Percentiles rank a stretch among this genome's conserved stretches.
These are phyloP conservation scores for Avena atlantica DNA, from an alignment of 176 grass and related monocot species.

Conservation along the genomic window DNA sequence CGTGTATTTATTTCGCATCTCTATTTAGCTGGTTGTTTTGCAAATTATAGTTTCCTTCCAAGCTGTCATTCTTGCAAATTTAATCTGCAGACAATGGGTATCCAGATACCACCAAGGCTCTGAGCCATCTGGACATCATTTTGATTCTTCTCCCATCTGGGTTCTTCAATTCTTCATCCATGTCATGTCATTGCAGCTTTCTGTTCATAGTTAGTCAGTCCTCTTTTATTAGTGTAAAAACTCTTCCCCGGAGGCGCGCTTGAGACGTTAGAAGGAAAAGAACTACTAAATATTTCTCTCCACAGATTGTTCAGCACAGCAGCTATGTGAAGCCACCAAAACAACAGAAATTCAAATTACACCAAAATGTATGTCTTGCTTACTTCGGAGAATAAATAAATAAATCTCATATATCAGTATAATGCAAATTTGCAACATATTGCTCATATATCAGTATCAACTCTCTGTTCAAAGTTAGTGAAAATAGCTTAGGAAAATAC, in stretches of 20 bases:
- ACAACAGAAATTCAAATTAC: not conserved
- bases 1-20: not conserved
- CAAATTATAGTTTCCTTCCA: not conserved
- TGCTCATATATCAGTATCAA: not conserved
- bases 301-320: not conserved
- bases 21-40: not conserved
- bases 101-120: not conserved
- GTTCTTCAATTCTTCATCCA: constrained; percentile 1
- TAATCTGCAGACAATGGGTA: not conserved
- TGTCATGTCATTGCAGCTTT: not conserved
- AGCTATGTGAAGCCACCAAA: not conserved
- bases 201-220: not conserved
- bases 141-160: not conserved
- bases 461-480: constrained; percentile 33
- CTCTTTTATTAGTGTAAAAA: not conserved
- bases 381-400: not conserved
- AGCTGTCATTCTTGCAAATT: not conserved
- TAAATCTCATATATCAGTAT: not conserved
- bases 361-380: constrained; percentile 6
- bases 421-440: not conserved
- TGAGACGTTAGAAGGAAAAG: not conserved
- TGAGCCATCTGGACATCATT: not conserved
- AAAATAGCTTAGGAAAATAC: constrained; percentile 30
- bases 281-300: not conserved
- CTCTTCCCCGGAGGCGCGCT: not conserved